A percentile compares a stretch with the other conserved stretches of the same genome.
Evolutionary conservation across 192 early-diverging fungal genomes (phyloP).

Genomic region (Cladochytrium replicatum): DNA sequence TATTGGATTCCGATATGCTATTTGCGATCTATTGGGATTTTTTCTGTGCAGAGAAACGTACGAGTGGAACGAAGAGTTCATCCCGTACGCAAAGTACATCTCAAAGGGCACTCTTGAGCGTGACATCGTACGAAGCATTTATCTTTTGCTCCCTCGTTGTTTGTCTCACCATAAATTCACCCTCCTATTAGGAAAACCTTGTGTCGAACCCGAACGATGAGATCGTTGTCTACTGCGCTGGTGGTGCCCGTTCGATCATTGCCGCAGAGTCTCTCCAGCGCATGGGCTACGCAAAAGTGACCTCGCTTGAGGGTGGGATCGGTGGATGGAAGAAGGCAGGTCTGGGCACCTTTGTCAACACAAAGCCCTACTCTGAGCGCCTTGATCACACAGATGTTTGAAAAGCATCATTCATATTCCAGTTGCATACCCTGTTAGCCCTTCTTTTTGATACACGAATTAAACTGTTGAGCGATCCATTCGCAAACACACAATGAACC

Average conservation of each 20-base stretch:
- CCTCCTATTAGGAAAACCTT: conserved; percentile 23
- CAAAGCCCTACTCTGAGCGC: background rate
- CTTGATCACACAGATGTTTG: conserved; percentile 11
- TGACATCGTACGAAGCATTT: conserved; percentile 36
- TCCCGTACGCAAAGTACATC: conserved; percentile 43
- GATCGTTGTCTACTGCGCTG: conserved; percentile 44
- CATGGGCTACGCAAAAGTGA: conserved; percentile 48
- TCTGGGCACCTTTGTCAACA: background rate
- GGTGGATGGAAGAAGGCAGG: conserved; percentile 12
- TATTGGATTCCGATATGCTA: background rate
- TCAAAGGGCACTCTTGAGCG: conserved; percentile 39
- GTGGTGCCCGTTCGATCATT: conserved; percentile 35
- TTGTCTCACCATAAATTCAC: background rate
- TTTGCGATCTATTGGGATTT: background rate
- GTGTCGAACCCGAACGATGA: conserved; percentile 40
- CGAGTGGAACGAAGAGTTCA: conserved; percentile 41
- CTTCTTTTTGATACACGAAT: too few relatives aligned
- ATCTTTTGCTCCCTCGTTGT: too few relatives aligned
- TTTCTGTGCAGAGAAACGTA: conserved; percentile 28
- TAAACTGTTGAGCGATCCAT: too few relatives aligned
- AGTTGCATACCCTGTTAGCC: too few relatives aligned
- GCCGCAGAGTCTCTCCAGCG: conserved; percentile 36
- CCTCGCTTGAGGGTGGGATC: conserved; percentile 32
- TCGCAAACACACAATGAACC: too few relatives aligned
- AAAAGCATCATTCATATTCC: too few relatives aligned